phyloP scores from a whole-genome alignment of 1,139 yeast species.

The Geotrichum australiense region DNA sequence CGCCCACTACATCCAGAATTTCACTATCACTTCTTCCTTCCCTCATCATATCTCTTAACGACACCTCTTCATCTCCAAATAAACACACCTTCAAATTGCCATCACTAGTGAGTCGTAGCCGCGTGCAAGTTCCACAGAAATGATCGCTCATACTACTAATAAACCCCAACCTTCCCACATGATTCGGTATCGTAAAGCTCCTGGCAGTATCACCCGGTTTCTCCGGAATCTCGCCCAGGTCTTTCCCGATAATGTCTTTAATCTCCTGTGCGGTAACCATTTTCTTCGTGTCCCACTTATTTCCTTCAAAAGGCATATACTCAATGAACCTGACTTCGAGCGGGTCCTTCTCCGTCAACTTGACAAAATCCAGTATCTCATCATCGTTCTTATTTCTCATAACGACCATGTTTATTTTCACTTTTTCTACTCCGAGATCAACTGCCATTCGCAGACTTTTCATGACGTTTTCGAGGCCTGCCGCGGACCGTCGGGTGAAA shows the following conservation, averaged over 20 bases:
- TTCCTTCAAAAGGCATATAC: slow-evolving; percentile 51
- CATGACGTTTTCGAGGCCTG: slow-evolving; percentile 40
- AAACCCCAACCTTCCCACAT: slow-evolving; percentile 42
- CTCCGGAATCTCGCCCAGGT: slow-evolving; percentile 29
- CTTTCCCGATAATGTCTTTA: slow-evolving; percentile 30
- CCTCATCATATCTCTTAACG: slow-evolving; percentile 41
- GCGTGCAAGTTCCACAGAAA: slow-evolving; percentile 45
- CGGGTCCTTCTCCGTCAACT: slow-evolving; percentile 35
- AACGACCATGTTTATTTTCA: slow-evolving; percentile 44
- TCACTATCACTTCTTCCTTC: slow-evolving; percentile 31
- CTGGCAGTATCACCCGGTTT: slow-evolving; percentile 43
- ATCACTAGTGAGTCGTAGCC: slow-evolving; percentile 44
- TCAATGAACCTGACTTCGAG: slow-evolving; percentile 47
- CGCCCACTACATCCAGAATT: slow-evolving; percentile 37
- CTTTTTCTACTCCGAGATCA: slow-evolving; percentile 38
- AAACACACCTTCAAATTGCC: slow-evolving; percentile 48
- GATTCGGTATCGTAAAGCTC: slow-evolving; percentile 37
- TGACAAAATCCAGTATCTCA: slow-evolving; percentile 42
- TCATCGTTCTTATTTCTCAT: slow-evolving; percentile 46
- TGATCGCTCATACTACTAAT: slow-evolving; percentile 48
- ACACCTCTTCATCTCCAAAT: slow-evolving; percentile 46
- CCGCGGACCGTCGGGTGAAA: slow-evolving; percentile 40
- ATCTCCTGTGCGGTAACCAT: slow-evolving; percentile 42
- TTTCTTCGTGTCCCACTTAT: slow-evolving; percentile 42
- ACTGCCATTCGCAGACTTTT: slow-evolving; percentile 40